These are phyloP conservation scores for Nicotiana obtusifolia DNA, from an alignment of 257 asterid species.

Conservation along the genomic window DNA sequence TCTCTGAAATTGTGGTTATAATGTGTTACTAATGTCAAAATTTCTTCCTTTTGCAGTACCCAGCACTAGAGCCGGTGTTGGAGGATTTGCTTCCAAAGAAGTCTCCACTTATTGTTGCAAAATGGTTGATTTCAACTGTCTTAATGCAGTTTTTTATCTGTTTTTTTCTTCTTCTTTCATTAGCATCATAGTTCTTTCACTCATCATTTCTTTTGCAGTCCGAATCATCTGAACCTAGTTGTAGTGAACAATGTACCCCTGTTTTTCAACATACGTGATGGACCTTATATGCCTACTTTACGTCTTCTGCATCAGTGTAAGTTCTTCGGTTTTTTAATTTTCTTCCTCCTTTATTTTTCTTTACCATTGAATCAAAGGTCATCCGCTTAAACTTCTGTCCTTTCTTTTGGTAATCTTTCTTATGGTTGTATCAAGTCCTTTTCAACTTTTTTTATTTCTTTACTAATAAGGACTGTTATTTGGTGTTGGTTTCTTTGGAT, in stretches of 20 bases:
- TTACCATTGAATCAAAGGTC: background rate
- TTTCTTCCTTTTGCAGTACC: slow-evolving; percentile 53
- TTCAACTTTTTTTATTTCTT: background rate
- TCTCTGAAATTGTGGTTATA: background rate
- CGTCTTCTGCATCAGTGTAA: slow-evolving; percentile 98
- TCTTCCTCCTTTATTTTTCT: background rate
- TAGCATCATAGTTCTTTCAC: background rate
- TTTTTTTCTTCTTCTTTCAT: background rate
- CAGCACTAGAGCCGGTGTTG: slow-evolving; percentile 77
- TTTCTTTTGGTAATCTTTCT: slow-evolving; percentile 5
- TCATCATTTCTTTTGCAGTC: slow-evolving; percentile 39
- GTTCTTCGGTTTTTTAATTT: slow-evolving; percentile 17
- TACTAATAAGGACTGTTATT: background rate
- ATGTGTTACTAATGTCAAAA: slow-evolving; percentile 1
- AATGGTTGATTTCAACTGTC: slow-evolving; percentile 50
- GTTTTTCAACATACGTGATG: slow-evolving; percentile 93
- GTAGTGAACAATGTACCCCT: slow-evolving; percentile 92
- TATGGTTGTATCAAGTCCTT: background rate
- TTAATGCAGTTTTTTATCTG: background rate
- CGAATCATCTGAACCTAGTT: slow-evolving; percentile 93
- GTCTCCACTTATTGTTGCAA: slow-evolving; percentile 88
- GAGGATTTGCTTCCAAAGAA: slow-evolving; percentile 95
- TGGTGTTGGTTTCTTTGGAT: background rate
- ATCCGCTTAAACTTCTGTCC: background rate
- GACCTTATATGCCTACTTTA: slow-evolving; percentile 99